Conservation (phyloP, 2,329 filamentous ascomycete species). For the Phialophora verrucosa region DNA sequence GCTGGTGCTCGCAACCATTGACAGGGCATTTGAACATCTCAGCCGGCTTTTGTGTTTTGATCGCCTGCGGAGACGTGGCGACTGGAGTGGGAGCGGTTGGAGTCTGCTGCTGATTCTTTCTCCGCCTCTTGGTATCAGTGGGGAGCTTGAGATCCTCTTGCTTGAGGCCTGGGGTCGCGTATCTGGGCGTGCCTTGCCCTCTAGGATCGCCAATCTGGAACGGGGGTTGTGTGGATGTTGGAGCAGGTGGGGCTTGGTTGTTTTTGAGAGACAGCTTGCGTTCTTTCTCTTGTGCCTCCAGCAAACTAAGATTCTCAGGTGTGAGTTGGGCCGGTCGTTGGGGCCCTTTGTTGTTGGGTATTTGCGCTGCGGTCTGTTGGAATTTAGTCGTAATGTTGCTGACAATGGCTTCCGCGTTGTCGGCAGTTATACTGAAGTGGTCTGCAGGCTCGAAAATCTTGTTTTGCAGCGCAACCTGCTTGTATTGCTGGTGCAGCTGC, state of each 20-base stretch:
- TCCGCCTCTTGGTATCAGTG: slow-evolving; percentile 60
- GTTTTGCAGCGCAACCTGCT: slow-evolving; percentile 43
- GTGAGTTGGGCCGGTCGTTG: slow-evolving; percentile 40
- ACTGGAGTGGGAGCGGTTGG: slow-evolving; percentile 39
- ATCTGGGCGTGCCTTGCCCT: slow-evolving; percentile 46
- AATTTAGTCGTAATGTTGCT: slow-evolving; percentile 51
- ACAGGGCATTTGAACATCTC: slow-evolving; percentile 60
- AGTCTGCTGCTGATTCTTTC: slow-evolving; percentile 52
- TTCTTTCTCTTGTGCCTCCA: slow-evolving; percentile 41
- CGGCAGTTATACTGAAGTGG: slow-evolving; percentile 51
- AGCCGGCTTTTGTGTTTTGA: slow-evolving; percentile 51
- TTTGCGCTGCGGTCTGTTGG: slow-evolving; percentile 46
- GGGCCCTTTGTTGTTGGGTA: slow-evolving; percentile 55
- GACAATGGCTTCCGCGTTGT: slow-evolving; percentile 47
- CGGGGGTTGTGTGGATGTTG: slow-evolving; percentile 59
- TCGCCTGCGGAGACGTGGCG: slow-evolving; percentile 43
- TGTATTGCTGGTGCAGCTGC: slow-evolving; percentile 55
- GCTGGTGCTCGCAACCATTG: slow-evolving; percentile 59
- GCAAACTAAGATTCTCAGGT: slow-evolving; percentile 35
- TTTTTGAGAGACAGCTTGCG: slow-evolving; percentile 44
- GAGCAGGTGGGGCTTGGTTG: slow-evolving; percentile 54
- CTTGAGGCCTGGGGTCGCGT: slow-evolving; percentile 58
- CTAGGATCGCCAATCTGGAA: slow-evolving; percentile 58
- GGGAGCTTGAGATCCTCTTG: slow-evolving; percentile 64
- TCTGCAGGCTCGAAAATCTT: slow-evolving; percentile 50